Evolutionary conservation across 2,329 filamentous ascomycete genomes (phyloP).

Genomic region (Lecanoromycetidae sp.): DNA sequence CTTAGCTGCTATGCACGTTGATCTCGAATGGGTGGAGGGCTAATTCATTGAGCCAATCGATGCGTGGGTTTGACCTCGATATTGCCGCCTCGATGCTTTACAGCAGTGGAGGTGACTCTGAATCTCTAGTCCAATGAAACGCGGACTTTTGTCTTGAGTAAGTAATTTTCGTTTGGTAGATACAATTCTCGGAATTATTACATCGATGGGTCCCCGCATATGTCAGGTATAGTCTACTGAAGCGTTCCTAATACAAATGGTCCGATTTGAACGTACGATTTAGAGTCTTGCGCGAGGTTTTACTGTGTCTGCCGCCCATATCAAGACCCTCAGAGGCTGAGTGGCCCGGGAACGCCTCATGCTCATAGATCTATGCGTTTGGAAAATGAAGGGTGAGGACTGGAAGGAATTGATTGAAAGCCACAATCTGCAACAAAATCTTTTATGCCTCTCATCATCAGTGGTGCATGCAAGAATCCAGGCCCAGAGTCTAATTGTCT

Average conservation of each 20-base stretch:
- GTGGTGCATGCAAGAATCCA: no score
- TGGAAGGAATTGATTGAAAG: no score
- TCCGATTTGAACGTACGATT: constrained; percentile 1
- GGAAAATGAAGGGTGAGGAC: no score
- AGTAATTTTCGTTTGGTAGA: not conserved
- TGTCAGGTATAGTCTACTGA: not conserved
- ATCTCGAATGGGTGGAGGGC: not conserved
- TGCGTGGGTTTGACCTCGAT: not conserved
- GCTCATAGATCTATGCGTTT: no score
- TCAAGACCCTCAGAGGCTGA: not conserved
- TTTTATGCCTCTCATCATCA: no score
- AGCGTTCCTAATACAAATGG: constrained; percentile 3
- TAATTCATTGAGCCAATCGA: not conserved
- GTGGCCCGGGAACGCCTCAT: no score
- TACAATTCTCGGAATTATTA: no score
- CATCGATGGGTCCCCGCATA: not conserved
- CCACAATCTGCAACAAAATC: no score
- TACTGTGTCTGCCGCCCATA: not conserved
- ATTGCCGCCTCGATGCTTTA: not conserved
- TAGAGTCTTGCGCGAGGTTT: not conserved
- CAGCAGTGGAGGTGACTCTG: not conserved
- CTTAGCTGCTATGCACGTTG: no score
- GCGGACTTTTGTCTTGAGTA: not conserved
- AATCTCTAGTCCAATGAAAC: not conserved
- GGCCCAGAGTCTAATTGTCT: no score